Conservation (phyloP, 352 stramenopile genomes). For the Phytopythium mirpurense region DNA sequence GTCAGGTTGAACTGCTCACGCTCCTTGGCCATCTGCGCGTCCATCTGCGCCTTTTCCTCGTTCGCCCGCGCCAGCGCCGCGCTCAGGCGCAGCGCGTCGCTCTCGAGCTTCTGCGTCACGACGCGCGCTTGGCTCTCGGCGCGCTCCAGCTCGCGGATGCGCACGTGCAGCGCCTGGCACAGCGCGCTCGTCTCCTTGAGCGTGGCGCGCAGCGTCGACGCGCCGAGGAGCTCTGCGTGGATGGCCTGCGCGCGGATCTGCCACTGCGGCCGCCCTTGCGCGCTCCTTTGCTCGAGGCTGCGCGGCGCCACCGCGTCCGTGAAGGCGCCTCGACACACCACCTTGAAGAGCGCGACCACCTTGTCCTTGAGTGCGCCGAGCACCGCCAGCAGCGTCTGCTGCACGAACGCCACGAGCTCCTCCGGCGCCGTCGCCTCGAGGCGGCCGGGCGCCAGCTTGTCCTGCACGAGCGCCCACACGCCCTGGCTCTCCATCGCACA, state of each 20-base stretch:
- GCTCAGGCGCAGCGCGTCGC: slow-evolving; percentile 51
- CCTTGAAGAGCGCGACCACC: slow-evolving; percentile 57
- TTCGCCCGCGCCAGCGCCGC: slow-evolving; percentile 5
- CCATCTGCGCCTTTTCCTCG: slow-evolving; percentile 53
- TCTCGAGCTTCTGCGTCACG: slow-evolving; percentile 76
- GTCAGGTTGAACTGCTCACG: slow-evolving; percentile 68
- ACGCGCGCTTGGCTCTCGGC: slow-evolving; percentile 72
- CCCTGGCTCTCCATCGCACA: slow-evolving; percentile 45
- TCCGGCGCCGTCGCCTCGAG: slow-evolving; percentile 10
- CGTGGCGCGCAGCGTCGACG: slow-evolving; percentile 48
- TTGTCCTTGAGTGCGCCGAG: slow-evolving; percentile 61
- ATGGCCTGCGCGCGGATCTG: slow-evolving; percentile 71
- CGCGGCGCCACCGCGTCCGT: slow-evolving; percentile 63
- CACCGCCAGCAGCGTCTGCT: slow-evolving; percentile 36
- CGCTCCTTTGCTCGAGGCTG: slow-evolving; percentile 11
- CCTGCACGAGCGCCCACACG: slow-evolving; percentile 33
- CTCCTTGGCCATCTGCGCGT: slow-evolving; percentile 55
- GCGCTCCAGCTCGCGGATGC: slow-evolving; percentile 71
- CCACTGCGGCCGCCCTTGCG: slow-evolving; percentile 51
- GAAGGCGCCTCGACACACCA: slow-evolving; percentile 72
- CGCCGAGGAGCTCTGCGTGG: slow-evolving; percentile 58
- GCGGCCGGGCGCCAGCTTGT: slow-evolving; percentile 23
- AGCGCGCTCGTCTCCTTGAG: slow-evolving; percentile 63
- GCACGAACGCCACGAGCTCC: slow-evolving; percentile 38
- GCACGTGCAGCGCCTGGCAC: slow-evolving; percentile 54